phyloP scores from a whole-genome alignment of 768 basidiomycete genomes.

The Lentinula raphanica region DNA sequence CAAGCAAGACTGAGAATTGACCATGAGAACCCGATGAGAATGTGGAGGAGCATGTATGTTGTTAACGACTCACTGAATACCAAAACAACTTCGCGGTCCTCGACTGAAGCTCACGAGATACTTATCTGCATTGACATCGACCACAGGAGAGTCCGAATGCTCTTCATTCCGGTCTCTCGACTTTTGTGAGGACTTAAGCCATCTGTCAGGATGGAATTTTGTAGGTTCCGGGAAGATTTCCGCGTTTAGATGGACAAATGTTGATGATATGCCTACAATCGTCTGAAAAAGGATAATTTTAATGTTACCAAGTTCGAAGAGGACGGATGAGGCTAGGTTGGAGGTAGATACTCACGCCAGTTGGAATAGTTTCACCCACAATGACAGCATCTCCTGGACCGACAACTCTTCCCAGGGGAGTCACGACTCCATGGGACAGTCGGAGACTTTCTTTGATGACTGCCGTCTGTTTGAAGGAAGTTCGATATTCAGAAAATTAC shows the following conservation, averaged over 20 bases:
- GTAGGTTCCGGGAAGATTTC: slow-evolving; percentile 18
- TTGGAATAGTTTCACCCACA: slow-evolving; percentile 15
- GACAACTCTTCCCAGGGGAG: slow-evolving; percentile 17
- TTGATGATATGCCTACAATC: slow-evolving; percentile 16
- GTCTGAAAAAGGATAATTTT: too few relatives aligned
- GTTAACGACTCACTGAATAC: slow-evolving; percentile 16
- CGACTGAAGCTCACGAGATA: slow-evolving; percentile 21
- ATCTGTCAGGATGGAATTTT: slow-evolving; percentile 19
- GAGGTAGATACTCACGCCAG: slow-evolving; percentile 16
- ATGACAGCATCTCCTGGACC: slow-evolving; percentile 15
- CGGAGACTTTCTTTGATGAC: slow-evolving; percentile 23
- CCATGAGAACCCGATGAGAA: background rate
- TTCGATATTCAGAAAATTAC: background rate
- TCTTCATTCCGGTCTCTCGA: background rate
- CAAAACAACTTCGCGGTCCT: slow-evolving; percentile 21
- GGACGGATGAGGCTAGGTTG: background rate
- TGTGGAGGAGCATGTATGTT: too few relatives aligned
- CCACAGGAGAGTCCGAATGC: background rate
- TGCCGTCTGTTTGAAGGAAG: slow-evolving; percentile 13
- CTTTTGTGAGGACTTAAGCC: slow-evolving; percentile 11
- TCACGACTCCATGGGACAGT: slow-evolving; percentile 14
- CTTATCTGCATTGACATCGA: slow-evolving; percentile 13
- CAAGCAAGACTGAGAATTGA: slow-evolving; percentile 16
- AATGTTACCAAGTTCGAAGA: background rate
- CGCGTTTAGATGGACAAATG: slow-evolving; percentile 16